Base-by-base conservation (phyloP, 768 basidiomycete species). In the Pleurotus djamor region DNA sequence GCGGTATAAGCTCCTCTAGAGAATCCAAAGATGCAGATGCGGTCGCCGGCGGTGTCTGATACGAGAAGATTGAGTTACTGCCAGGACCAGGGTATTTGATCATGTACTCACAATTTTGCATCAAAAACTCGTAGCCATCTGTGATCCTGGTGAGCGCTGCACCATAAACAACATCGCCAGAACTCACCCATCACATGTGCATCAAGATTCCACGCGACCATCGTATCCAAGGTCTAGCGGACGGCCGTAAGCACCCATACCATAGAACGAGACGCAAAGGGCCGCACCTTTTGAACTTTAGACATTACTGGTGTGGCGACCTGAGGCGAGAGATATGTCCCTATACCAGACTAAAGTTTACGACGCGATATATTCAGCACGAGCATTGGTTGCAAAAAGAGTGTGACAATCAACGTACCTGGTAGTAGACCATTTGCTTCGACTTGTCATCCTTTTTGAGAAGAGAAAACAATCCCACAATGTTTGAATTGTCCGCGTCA, bases 1-100 rank as follows among this genome's bases (percentile, higher is more conserved):
- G 86, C 85, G 0, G 83, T 85, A 67, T 85, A 86, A 5, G 85
- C 84, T 12, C 87, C 87, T 36, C 88, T 76, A 35, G 85, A 87
- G 68, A 90, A 89, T 0, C 87, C 87, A 62, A 88, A 87, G 38
- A 89, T 76, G 62, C 79, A 87, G 12, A 89, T 83, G 60, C 76
- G 76, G 69, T 89, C 86, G 32, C 83, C 83, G 13, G 71, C 66
- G 4, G 71, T 71, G 61, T 83, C 81, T 83, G 51, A 59, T 21
- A 2, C 1, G 9, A 47, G 48, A 28, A 54, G 60, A 57, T 34
- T 12, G 28, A 51, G 44, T 28, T n/a, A 35, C 14, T 33, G 21
- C 51, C 21, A 28, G 21, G 58, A 37, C 32, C 43, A 36, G 79
- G 84, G 60, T 83, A 83, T 57, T 83, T 76, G 83, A 85, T 85